Conservation (phyloP, 768 basidiomycete genomes). For the Auricularia cornea region DNA sequence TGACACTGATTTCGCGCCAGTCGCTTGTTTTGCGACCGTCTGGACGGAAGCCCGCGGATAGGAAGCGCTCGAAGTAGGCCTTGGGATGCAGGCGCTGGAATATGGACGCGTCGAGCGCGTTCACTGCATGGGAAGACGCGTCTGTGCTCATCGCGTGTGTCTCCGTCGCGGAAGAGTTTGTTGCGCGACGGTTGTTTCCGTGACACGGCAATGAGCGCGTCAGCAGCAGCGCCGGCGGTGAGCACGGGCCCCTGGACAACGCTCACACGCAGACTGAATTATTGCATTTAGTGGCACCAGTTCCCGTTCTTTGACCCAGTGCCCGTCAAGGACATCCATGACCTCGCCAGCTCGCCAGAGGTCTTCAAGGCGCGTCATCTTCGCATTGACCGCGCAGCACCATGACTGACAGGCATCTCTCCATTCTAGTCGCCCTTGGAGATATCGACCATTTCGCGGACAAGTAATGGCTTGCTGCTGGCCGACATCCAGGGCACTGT, state of each 20-base stretch:
- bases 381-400: not conserved
- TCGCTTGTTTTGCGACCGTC: conserved; percentile 66
- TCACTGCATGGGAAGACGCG: not conserved
- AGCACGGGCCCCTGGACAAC: too few species aligned
- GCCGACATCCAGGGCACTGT: conserved; percentile 83
- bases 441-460: conserved; percentile 60
- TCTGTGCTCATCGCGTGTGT: not conserved
- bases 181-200: not conserved
- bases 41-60: conserved; percentile 68
- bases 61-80: conserved; percentile 79
- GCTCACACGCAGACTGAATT: not conserved
- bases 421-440: conserved; percentile 53
- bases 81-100: conserved; percentile 88
- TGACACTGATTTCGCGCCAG: conserved; percentile 71
- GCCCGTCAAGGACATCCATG: conserved; percentile 70
- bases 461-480: conserved; percentile 59
- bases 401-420: not conserved
- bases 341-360: conserved; percentile 65
- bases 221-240: conserved; percentile 9
- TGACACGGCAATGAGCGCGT: conserved; percentile 4
- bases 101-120: not conserved
- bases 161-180: not conserved
- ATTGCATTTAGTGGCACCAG: conserved; percentile 59
- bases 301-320: conserved; percentile 84
- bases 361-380: conserved; percentile 57